phyloP scores from a whole-genome alignment of 2,329 filamentous ascomycete species.

The Trichoderma sp. region DNA sequence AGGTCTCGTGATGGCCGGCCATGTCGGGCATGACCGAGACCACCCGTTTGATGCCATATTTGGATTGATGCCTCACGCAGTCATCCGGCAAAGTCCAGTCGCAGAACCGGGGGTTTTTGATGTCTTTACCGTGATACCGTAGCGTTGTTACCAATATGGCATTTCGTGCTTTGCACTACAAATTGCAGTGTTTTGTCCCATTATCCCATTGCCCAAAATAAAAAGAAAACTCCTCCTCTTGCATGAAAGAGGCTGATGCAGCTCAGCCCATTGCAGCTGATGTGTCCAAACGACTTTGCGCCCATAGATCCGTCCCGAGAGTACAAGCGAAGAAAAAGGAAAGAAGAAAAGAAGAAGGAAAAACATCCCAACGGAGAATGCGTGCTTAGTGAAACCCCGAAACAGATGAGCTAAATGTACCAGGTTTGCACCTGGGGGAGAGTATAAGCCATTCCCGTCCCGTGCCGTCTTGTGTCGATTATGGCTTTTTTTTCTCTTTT shows the following conservation, averaged over 20 bases:
- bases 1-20: not conserved
- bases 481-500: not conserved
- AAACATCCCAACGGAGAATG: not conserved
- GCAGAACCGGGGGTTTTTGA: not conserved
- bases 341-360: not conserved
- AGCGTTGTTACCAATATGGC: not conserved
- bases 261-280: conserved; percentile 6
- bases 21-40: not conserved
- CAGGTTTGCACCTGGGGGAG: conserved; percentile 17
- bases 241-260: conserved; percentile 12
- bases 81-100: not conserved
- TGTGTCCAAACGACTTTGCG: not conserved
- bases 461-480: conserved; percentile 12
- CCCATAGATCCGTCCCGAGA: not conserved
- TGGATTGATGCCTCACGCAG: not conserved
- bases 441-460: conserved; percentile 13
- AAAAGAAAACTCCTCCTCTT: not conserved
- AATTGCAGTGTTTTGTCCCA: not conserved
- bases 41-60: not conserved
- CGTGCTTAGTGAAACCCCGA: conserved; percentile 3
- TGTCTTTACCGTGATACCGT: conserved; percentile 2
- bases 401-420: conserved; percentile 5
- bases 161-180: not conserved
- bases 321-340: not conserved
- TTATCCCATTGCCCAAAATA: conserved; percentile 5